phyloP scores from a whole-genome alignment of 2,329 filamentous ascomycete species.

The Tolypocladium tropicale region DNA sequence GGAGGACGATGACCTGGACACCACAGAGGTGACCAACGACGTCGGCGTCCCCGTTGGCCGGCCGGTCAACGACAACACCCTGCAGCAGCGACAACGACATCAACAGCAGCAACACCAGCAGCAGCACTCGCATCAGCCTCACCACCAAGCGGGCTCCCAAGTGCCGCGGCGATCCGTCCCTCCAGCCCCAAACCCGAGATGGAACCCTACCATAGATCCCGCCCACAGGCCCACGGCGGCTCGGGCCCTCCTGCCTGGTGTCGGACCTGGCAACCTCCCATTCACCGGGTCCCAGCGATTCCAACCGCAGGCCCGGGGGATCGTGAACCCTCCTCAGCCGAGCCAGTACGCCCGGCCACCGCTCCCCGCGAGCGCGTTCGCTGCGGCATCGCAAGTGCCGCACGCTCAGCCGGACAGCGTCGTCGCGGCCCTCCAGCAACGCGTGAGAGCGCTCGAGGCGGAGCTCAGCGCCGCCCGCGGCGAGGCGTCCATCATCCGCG shows the following conservation, averaged over 20 bases:
- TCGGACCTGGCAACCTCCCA: conserved; percentile 9
- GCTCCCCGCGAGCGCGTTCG: conserved; percentile 13
- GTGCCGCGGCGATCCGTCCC: conserved; percentile 17
- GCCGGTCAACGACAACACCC: conserved; percentile 23
- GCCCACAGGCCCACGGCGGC: conserved; percentile 10
- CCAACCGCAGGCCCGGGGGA: conserved; percentile 16
- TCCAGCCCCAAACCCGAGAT: conserved; percentile 24
- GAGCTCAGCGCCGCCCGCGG: conserved; percentile 55
- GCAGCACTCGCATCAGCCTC: conserved; percentile 1
- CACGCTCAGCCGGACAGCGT: conserved; percentile 23
- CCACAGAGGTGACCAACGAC: conserved; percentile 43
- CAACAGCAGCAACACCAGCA: conserved; percentile 18
- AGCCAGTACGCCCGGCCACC: conserved; percentile 31
- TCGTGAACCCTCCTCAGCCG: conserved; percentile 19
- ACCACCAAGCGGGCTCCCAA: conserved; percentile 8
- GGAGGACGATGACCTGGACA: conserved; percentile 49
- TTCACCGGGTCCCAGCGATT: conserved; percentile 19
- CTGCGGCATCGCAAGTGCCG: conserved; percentile 11
- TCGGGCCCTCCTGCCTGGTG: conserved; percentile 7
- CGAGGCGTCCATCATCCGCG: conserved; percentile 65
- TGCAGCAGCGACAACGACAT: conserved; percentile 21
- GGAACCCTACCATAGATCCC: conserved; percentile 24
- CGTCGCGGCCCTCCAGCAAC: conserved; percentile 38
- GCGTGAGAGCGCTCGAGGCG: conserved; percentile 40
- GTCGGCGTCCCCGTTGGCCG: conserved; percentile 28